phyloP scores from a whole-genome alignment of 306 rosid species.

The apple (Malus domestica) region ASM211411v1 NC_041799.1:29153501-29154000 shows the following conservation, averaged over 20 bases:
- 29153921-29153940: conserved; percentile 93
- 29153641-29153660: not conserved
- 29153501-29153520: too few relatives aligned
- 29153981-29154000: conserved; percentile 27
- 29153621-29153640: too few relatives aligned
- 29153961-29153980: conserved; percentile 79
- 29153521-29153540: too few relatives aligned
- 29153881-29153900: conserved; percentile 58
- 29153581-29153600: too few relatives aligned
- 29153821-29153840: conserved; percentile 58
- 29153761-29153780: not conserved
- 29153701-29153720: not conserved
- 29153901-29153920: conserved; percentile 68
- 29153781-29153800: not conserved
- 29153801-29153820: not conserved
- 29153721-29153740: not conserved
- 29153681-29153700: too few relatives aligned
- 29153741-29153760: not conserved
- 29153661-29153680: not conserved
- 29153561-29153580: too few relatives aligned
- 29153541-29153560: too few relatives aligned
- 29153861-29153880: conserved; percentile 60
- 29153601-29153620: too few relatives aligned
- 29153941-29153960: conserved; percentile 86
- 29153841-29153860: conserved; percentile 83